Evolutionary conservation across 371 early-diverging fungal genomes (phyloP).

Genomic region (Mucor circinelloides): DNA sequence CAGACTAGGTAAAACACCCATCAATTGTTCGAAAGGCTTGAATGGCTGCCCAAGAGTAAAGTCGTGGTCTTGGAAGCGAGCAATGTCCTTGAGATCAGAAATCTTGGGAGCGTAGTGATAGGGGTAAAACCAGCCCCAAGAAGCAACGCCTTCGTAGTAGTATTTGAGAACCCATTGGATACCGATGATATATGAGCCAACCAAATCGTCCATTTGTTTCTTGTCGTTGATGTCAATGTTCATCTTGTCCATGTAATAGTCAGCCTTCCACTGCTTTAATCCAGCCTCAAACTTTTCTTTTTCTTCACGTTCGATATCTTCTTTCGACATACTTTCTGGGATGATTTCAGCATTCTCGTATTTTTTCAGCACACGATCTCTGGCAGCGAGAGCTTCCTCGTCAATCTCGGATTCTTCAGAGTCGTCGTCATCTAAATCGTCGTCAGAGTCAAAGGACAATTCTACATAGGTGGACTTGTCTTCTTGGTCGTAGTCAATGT

Average conservation of each 20-base stretch:
- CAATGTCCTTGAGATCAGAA: conserved; percentile 65
- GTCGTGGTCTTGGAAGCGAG: conserved; percentile 53
- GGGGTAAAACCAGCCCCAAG: conserved; percentile 99
- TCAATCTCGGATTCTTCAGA: conserved; percentile 43
- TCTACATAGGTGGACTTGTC: conserved; percentile 52
- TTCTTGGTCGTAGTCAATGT: conserved; percentile 40
- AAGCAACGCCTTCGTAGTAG: conserved; percentile 94
- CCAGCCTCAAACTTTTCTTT: conserved; percentile 57
- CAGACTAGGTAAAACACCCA: conserved; percentile 97
- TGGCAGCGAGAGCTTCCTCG: conserved; percentile 62
- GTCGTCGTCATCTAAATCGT: conserved; percentile 51
- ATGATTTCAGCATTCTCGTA: conserved; percentile 68
- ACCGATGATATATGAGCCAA: conserved; percentile 87
- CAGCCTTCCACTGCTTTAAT: conserved; percentile 66
- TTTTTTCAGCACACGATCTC: conserved; percentile 66
- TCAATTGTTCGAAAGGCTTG: conserved; percentile 96
- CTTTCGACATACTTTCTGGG: conserved; percentile 50
- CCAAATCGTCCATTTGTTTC: conserved; percentile 62
- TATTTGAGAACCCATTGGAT: conserved; percentile 98
- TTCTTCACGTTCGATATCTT: conserved; percentile 53
- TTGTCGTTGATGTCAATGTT: conserved; percentile 56
- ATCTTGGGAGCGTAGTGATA: conserved; percentile 99
- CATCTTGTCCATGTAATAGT: conserved; percentile 79
- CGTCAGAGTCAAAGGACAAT: conserved; percentile 43
- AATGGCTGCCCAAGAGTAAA: conserved; percentile 91